A percentile compares a stretch with the other conserved stretches of the same genome.
These are phyloP conservation scores for Puccinia horiana DNA, from an alignment of 1,284 basidiomycete species.

Conservation along the genomic window DNA sequence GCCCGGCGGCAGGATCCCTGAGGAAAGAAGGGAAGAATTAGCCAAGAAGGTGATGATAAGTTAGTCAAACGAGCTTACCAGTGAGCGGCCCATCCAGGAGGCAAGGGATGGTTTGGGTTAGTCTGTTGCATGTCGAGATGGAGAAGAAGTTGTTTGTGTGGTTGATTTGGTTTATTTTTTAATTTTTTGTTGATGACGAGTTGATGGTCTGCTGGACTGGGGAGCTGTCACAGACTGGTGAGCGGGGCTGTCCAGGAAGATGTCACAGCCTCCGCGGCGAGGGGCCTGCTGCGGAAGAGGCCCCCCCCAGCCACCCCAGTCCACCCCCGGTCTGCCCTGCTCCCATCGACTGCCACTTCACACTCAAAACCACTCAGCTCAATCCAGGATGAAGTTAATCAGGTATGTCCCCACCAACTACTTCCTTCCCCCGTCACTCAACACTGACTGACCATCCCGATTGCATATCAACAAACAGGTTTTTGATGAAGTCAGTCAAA, in stretches of 20 bases:
- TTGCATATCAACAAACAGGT: conserved; percentile 7
- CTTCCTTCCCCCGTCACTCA: background rate
- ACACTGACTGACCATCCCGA: background rate
- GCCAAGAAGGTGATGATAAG: background rate
- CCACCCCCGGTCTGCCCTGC: background rate
- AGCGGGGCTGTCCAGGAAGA: background rate
- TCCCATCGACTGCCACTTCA: background rate
- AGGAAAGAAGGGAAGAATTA: background rate
- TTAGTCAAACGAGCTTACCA: conserved; percentile 4
- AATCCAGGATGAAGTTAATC: conserved; percentile 40
- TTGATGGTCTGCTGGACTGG: background rate
- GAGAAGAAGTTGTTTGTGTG: background rate
- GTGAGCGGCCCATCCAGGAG: conserved; percentile 41
- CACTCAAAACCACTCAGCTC: background rate
- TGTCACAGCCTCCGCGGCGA: background rate
- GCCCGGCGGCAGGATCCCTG: conserved; percentile 36
- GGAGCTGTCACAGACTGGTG: background rate
- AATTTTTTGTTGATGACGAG: conserved; percentile 1
- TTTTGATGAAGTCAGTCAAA: conserved; percentile 49
- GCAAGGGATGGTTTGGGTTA: conserved; percentile 37
- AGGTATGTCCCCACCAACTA: conserved; percentile 16
- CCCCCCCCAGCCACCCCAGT: no score
- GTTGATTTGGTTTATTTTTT: background rate
- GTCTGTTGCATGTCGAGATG: conserved; percentile 31
- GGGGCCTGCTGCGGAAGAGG: background rate